Evolutionary conservation across 106 monocot genomes (phyloP), one percentile per base, ranked within the genome.

Genomic region (Dendrobium huoshanense): DNA sequence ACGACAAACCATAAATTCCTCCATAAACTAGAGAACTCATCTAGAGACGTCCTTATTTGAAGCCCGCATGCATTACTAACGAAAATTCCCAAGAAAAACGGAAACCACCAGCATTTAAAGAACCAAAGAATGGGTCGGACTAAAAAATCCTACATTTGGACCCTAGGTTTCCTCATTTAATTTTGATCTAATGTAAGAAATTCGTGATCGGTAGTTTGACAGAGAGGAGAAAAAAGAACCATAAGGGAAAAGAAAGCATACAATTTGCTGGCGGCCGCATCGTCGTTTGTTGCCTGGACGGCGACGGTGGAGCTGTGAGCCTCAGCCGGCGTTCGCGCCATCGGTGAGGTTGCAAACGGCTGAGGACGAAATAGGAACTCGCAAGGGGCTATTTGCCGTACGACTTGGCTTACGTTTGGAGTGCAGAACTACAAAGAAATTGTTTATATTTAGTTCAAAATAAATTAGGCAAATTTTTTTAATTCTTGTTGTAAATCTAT

Each of bases 241-340:
- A 11, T 19, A 8, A n/a, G 74, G 20, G 16, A 37, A 18, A 37
- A 41, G 16, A 17, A 73, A 49, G 72, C 86, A 49, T 80, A 99
- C 98, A 95, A 88, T 79, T 99, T 99, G 87, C 98, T 99, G 79
- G 98, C 87, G 70, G 98, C 86, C 67, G 95, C 98, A 73, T 95
- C 98, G 84, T 99, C 98, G 86, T 99, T 95, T 67, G 98, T 99
- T 45, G 95, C 98, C 77, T 99, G 98, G 37, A 99, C 93, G 72
- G 95, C 91, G 56, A 74, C 87, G 25, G 93, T 93, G 87, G 77
- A 87, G 88, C 92, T 89, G 83, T 78, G 44, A n/a, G 83, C 72
- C 7, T 73, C 81, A 27, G 41, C 67, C 55, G 78, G 37, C 41
- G 42, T 75, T 80, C 85, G 47, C 65, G 41, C 82, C 80, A 85